Conservation (phyloP, 2,329 filamentous ascomycete genomes). For the Corniculantispora saksenae region DNA sequence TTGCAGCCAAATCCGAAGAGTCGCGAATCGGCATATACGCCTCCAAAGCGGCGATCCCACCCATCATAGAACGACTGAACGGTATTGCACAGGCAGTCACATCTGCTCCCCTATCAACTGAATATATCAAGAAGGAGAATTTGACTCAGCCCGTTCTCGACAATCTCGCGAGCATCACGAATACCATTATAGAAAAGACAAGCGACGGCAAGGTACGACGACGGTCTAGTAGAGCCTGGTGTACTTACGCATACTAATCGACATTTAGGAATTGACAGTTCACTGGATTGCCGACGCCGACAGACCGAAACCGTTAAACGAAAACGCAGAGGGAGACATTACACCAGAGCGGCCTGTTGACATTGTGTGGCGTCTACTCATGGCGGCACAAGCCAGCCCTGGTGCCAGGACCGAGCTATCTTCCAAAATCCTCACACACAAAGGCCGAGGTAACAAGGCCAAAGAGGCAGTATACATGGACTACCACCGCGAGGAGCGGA, state of each 20-base stretch:
- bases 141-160: slow-evolving; percentile 28
- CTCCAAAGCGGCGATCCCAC: slow-evolving; percentile 31
- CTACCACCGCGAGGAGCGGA: slow-evolving; percentile 33
- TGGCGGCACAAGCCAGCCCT: slow-evolving; percentile 26
- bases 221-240: background rate
- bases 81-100: slow-evolving; percentile 30
- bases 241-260: slow-evolving; percentile 13
- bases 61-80: slow-evolving; percentile 40
- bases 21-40: slow-evolving; percentile 33
- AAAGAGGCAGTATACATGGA: slow-evolving; percentile 23
- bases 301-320: background rate
- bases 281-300: slow-evolving; percentile 43
- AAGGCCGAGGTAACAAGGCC: slow-evolving; percentile 12
- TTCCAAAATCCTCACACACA: slow-evolving; percentile 27
- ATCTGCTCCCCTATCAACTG: slow-evolving; percentile 30
- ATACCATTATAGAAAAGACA: slow-evolving; percentile 30
- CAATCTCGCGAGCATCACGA: slow-evolving; percentile 36
- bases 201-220: slow-evolving; percentile 26
- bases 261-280: slow-evolving; percentile 34
- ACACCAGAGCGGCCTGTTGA: slow-evolving; percentile 44
- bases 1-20: slow-evolving; percentile 26
- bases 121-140: slow-evolving; percentile 22
- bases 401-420: slow-evolving; percentile 11
- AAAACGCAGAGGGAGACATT: slow-evolving; percentile 15
- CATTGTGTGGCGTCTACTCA: slow-evolving; percentile 47